These are phyloP conservation scores for Asterochloris erici DNA, from an alignment of 139 green algal genomes.

Conservation along the genomic window DNA sequence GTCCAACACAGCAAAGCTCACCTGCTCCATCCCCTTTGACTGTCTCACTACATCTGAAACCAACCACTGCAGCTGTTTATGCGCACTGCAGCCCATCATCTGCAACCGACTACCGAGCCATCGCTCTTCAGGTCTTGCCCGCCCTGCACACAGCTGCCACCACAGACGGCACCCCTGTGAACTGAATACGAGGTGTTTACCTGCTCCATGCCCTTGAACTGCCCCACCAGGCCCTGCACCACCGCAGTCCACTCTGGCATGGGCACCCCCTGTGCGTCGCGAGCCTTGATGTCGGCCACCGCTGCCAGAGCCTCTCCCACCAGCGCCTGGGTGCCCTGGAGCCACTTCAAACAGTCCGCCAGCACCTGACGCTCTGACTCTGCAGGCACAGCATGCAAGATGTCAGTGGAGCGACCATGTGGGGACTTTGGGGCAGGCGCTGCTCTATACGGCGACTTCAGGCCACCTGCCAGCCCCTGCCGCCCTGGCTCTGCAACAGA, in stretches of 20 bases:
- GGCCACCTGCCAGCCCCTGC: no score
- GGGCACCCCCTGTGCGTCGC: background rate
- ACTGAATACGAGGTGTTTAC: background rate
- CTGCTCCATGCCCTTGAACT: slow-evolving; percentile 16
- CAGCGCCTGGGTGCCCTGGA: slow-evolving; percentile 4
- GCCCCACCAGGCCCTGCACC: slow-evolving; percentile 3
- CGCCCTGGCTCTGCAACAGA: no score
- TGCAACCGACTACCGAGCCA: background rate
- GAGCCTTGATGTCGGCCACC: slow-evolving; percentile 6
- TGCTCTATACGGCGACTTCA: no score
- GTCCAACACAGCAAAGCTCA: background rate
- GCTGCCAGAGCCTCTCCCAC: slow-evolving; percentile 11
- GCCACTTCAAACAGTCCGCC: slow-evolving; percentile 10
- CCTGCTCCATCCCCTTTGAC: background rate
- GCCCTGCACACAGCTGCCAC: background rate
- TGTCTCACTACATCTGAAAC: background rate
- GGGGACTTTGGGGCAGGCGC: no score
- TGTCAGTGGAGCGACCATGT: no score
- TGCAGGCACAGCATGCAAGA: background rate
- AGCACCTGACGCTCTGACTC: slow-evolving; percentile 5
- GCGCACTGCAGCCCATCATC: background rate
- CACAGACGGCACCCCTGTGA: no score
- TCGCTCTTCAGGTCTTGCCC: background rate
- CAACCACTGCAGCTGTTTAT: background rate
- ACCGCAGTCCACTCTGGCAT: slow-evolving; percentile 6